Percentiles rank a stretch among this genome's conserved stretches.
These are phyloP conservation scores for Begonia loranthoides DNA, from an alignment of 306 rosid species.

Conservation along the genomic window DNA sequence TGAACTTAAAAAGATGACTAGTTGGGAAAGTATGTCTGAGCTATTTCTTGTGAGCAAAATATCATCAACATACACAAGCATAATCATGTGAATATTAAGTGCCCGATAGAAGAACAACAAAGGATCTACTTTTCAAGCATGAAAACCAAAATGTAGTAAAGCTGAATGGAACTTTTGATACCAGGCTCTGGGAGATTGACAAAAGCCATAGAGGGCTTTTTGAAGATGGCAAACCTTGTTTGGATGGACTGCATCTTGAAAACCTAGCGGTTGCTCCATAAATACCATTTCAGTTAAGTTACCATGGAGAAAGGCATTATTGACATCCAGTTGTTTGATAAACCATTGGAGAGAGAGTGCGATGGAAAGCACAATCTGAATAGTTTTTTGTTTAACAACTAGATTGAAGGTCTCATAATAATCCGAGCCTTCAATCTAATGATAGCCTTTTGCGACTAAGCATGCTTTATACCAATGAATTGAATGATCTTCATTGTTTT, in stretches of 20 bases:
- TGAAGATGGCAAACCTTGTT: background rate
- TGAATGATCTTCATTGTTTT: too few species aligned
- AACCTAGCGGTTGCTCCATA: background rate
- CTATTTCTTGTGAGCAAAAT: too few species aligned
- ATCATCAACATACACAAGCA: too few species aligned
- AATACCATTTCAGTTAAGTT: background rate
- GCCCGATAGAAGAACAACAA: too few species aligned
- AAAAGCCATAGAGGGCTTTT: background rate
- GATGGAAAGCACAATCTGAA: background rate
- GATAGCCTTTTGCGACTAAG: too few species aligned
- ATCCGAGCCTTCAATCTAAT: background rate
- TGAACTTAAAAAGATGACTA: too few species aligned
- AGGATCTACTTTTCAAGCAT: too few species aligned
- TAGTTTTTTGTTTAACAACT: background rate
- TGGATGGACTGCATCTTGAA: background rate
- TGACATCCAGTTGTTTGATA: background rate
- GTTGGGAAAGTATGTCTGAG: too few species aligned
- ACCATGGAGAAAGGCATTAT: too few species aligned
- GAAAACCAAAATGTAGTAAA: too few species aligned
- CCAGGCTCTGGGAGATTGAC: background rate
- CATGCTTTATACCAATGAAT: too few species aligned
- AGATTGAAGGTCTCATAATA: background rate
- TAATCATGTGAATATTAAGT: too few species aligned
- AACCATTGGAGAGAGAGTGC: background rate
- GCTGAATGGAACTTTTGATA: background rate